These are phyloP conservation scores for Fusarium palustre DNA, from an alignment of 2,329 filamentous ascomycete genomes.

Conservation along the genomic window DNA sequence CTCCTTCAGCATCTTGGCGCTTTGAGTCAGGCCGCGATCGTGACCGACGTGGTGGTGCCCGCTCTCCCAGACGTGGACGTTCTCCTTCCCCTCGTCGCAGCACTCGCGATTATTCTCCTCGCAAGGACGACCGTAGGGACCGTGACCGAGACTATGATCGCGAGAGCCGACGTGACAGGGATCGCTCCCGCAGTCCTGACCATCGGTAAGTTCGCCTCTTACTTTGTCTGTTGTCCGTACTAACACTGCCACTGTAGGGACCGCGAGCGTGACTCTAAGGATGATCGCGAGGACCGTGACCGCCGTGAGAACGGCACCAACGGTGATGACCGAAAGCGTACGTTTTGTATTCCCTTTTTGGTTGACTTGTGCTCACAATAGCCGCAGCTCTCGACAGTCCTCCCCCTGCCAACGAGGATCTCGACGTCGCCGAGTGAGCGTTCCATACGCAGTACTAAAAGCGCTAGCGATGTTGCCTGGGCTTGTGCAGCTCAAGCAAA, in stretches of 20 bases:
- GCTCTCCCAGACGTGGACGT: constrained; percentile 75
- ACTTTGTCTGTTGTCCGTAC: not conserved
- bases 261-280: constrained; percentile 68
- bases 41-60: constrained; percentile 67
- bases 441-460: constrained; percentile 8
- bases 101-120: constrained; percentile 83
- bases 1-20: constrained; percentile 97
- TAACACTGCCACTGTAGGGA: constrained; percentile 54
- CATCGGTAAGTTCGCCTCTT: constrained; percentile 59
- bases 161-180: constrained; percentile 78
- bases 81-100: constrained; percentile 83
- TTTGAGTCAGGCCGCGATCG: constrained; percentile 92
- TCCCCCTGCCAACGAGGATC: constrained; percentile 87
- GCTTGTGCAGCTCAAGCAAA: constrained; percentile 39
- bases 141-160: constrained; percentile 83
- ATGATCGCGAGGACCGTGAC: constrained; percentile 78
- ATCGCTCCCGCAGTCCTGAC: constrained; percentile 80
- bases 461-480: constrained; percentile 20
- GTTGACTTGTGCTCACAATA: constrained; percentile 33
- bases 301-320: constrained; percentile 82
- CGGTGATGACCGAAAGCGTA: constrained; percentile 92
- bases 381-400: constrained; percentile 76
- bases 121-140: constrained; percentile 87
- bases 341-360: constrained; percentile 34
- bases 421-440: constrained; percentile 87